Conservation (phyloP, 345 rosid genomes). For the Garcia nutans region DNA sequence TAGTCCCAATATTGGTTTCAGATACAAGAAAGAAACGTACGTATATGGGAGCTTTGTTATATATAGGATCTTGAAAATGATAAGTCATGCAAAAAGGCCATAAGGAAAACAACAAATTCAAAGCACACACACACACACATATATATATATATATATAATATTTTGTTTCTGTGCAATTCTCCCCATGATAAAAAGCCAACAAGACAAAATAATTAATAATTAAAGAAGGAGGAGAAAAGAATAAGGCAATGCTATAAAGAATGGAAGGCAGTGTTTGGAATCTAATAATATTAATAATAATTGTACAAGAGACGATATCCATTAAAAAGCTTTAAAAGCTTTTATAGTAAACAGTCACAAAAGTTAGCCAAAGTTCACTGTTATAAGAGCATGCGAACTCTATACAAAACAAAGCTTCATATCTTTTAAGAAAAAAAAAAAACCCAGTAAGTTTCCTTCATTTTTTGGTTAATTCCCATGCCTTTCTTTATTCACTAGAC, state of each 20-base stretch:
- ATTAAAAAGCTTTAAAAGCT: slow-evolving; percentile 8
- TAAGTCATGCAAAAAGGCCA: slow-evolving; percentile 14
- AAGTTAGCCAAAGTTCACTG: slow-evolving; percentile 15
- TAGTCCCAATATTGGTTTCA: neutral
- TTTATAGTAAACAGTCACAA: neutral
- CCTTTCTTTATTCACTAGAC: slow-evolving; percentile 11
- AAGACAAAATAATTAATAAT: slow-evolving; percentile 8
- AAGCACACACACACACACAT: neutral
- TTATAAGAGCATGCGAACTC: slow-evolving; percentile 32
- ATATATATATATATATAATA: too few relatives aligned
- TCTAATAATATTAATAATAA: slow-evolving; percentile 19
- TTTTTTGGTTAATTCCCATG: neutral
- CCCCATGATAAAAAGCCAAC: neutral
- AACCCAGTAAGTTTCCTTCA: neutral
- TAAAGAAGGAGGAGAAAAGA: slow-evolving; percentile 11
- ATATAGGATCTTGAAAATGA: slow-evolving; percentile 23
- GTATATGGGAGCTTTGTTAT: neutral
- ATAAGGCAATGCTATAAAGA: slow-evolving; percentile 1
- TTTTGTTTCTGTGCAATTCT: neutral
- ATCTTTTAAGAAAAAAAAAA: slow-evolving; percentile 16
- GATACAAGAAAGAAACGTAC: neutral
- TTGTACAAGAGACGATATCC: neutral
- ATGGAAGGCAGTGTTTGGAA: slow-evolving; percentile 16
- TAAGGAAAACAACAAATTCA: slow-evolving; percentile 1
- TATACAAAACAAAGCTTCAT: slow-evolving; percentile 7